These are phyloP conservation scores for Fusarium abutilonis DNA, from an alignment of 2,329 filamentous ascomycete species.

Conservation along the genomic window DNA sequence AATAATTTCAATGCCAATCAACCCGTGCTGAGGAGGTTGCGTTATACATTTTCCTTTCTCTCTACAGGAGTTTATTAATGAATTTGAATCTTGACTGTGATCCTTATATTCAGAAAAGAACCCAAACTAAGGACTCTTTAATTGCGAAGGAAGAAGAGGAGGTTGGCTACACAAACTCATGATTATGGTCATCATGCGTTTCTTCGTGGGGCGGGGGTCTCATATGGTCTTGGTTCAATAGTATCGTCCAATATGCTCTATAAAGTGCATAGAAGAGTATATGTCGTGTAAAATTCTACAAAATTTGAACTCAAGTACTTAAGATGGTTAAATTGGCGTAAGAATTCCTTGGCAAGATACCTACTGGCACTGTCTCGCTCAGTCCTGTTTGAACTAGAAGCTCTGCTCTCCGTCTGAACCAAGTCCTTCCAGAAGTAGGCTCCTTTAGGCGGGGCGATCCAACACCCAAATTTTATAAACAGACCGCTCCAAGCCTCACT, in stretches of 20 bases:
- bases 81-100: no score
- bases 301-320: no score
- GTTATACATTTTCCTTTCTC: no score
- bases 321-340: no score
- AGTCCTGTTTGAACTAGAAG: not conserved
- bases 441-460: slow-evolving; percentile 12
- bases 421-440: slow-evolving; percentile 33
- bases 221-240: slow-evolving; percentile 2
- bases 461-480: slow-evolving; percentile 1
- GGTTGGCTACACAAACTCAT: not conserved
- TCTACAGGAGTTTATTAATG: no score
- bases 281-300: no score
- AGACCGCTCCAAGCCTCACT: slow-evolving; percentile 12
- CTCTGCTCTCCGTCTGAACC: slow-evolving; percentile 14
- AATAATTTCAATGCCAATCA: no score
- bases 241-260: not conserved
- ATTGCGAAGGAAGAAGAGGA: not conserved
- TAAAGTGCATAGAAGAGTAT: no score
- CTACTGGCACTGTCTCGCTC: no score
- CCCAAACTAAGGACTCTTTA: not conserved
- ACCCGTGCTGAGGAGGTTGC: no score
- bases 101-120: not conserved
- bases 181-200: slow-evolving; percentile 20
- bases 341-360: no score
- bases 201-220: slow-evolving; percentile 16